These are phyloP conservation scores for Myxozyma geophila DNA, from an alignment of 805 yeast genomes.

Conservation along the genomic window DNA sequence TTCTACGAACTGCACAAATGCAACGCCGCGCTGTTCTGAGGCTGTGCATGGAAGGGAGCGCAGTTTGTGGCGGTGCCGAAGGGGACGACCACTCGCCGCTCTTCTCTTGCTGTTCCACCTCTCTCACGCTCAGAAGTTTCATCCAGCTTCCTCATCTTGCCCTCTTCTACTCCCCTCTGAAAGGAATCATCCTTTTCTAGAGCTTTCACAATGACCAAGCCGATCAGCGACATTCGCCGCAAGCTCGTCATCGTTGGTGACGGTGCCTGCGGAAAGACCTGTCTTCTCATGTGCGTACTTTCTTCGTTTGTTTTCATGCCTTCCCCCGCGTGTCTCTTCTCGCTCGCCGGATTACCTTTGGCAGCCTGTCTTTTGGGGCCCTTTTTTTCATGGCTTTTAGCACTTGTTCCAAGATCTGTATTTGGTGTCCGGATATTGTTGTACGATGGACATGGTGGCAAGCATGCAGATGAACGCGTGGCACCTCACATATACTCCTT, in stretches of 20 bases:
- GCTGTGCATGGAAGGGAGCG: constrained; percentile 1
- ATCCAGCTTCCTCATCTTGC: neutral
- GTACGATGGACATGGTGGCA: no score
- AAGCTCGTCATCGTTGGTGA: constrained; percentile 94
- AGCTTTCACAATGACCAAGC: constrained; percentile 29
- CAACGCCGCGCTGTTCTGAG: constrained; percentile 2
- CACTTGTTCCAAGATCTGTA: no score
- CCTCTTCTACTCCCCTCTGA: neutral
- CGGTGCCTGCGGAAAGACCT: constrained; percentile 97
- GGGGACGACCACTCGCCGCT: constrained; percentile 11
- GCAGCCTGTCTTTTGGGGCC: neutral
- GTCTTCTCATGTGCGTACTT: constrained; percentile 64
- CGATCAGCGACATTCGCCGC: constrained; percentile 38
- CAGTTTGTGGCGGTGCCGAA: constrained; percentile 12
- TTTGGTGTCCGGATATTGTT: no score
- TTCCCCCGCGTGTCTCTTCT: constrained; percentile 7
- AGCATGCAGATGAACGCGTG: no score
- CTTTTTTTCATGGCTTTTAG: no score
- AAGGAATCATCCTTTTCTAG: neutral
- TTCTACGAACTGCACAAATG: neutral
- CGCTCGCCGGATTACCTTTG: neutral
- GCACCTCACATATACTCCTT: no score
- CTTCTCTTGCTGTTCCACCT: constrained; percentile 6
- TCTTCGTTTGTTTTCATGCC: constrained; percentile 2
- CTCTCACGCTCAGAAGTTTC: neutral